phyloP scores from a whole-genome alignment of 352 stramenopile genomes.

The Globisporangium sylvaticum region DNA sequence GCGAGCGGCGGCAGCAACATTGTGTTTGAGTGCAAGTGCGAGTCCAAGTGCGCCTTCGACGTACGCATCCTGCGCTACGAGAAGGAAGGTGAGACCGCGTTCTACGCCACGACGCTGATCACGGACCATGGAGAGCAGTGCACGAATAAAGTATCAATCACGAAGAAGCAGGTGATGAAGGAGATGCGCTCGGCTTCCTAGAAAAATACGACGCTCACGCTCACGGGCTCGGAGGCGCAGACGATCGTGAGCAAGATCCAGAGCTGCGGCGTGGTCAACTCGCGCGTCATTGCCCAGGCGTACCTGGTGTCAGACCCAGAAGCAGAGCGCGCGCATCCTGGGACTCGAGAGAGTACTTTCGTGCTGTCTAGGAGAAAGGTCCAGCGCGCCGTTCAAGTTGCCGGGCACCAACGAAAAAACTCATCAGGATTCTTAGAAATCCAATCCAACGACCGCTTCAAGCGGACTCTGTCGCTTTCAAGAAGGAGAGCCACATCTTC shows the following conservation, averaged over 20 bases:
- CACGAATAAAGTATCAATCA: conserved; percentile 29
- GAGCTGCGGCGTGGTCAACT: conserved; percentile 14
- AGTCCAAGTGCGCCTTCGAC: conserved; percentile 32
- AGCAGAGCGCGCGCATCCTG: conserved; percentile 28
- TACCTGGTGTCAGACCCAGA: conserved; percentile 32
- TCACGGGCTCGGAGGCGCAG: conserved; percentile 27
- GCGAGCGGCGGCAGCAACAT: conserved; percentile 49
- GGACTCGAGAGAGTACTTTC: conserved; percentile 22
- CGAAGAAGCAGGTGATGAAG: conserved; percentile 35
- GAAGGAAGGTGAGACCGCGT: conserved; percentile 6
- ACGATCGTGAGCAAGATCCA: conserved; percentile 24
- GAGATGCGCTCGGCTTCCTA: conserved; percentile 27
- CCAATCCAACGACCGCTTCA: too few species aligned
- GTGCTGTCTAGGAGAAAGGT: too few species aligned
- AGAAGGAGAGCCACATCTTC: too few species aligned
- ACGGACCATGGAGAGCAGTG: conserved; percentile 30
- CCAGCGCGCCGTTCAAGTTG: too few species aligned
- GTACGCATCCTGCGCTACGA: conserved; percentile 31
- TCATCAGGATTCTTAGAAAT: too few species aligned
- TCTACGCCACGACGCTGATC: conserved; percentile 26
- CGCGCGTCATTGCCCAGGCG: conserved; percentile 26
- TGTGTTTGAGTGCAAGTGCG: conserved; percentile 38
- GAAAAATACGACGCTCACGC: conserved; percentile 22
- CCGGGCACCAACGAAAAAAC: too few species aligned
- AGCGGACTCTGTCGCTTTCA: too few species aligned